Percentiles rank a stretch among this genome's conserved stretches.
Evolutionary conservation across 1,284 basidiomycete genomes (phyloP).

Genomic region (Porodaedalea pini): DNA sequence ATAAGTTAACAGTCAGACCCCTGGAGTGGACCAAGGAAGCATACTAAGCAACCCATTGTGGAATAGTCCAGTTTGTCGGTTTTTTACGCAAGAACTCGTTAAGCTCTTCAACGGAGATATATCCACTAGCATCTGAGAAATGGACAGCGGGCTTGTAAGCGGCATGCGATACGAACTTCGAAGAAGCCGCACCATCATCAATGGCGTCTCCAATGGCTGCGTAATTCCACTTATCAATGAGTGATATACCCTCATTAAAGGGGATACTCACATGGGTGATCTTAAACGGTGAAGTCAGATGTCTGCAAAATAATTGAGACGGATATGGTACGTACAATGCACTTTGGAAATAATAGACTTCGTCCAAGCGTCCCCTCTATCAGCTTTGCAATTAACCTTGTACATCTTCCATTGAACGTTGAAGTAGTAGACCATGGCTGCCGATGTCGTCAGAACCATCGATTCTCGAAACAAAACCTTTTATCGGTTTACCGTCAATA

Average conservation of each 20-base stretch:
- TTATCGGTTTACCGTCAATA: conserved; percentile 19
- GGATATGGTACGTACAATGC: conserved; percentile 17
- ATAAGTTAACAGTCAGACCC: neutral
- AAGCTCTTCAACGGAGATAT: conserved; percentile 25
- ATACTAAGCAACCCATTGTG: conserved; percentile 24
- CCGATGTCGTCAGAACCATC: neutral
- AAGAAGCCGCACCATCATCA: conserved; percentile 19
- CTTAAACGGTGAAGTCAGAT: neutral
- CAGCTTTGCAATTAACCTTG: conserved; percentile 13
- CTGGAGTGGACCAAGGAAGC: neutral
- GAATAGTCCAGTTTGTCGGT: conserved; percentile 21
- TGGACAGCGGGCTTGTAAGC: neutral
- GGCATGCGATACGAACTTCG: neutral
- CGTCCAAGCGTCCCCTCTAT: conserved; percentile 25
- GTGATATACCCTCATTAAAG: neutral
- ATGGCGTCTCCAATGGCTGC: conserved; percentile 26
- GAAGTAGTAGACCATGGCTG: conserved; percentile 22
- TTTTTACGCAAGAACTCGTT: conserved; percentile 22
- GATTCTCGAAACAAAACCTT: neutral
- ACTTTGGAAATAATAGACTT: conserved; percentile 22
- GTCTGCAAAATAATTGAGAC: neutral
- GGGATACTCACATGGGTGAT: conserved; percentile 1
- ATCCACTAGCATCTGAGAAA: conserved; percentile 23
- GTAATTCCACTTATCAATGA: neutral
- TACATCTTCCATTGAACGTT: conserved; percentile 21